These are phyloP conservation scores for Conringia planisiliqua DNA, from an alignment of 345 rosid genomes.

Conservation along the genomic window DNA sequence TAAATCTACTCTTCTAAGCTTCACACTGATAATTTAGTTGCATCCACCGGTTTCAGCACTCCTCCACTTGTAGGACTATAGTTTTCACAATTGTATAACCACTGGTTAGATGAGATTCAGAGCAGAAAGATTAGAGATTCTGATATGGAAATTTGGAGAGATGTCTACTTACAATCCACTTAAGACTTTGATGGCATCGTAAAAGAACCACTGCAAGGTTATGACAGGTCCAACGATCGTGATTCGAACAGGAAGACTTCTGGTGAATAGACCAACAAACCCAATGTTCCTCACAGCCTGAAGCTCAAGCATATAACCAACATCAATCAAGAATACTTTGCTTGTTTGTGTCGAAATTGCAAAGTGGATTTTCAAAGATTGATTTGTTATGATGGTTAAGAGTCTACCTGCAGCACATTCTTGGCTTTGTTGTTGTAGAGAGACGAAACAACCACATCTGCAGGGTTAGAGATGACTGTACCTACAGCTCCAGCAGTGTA, in stretches of 20 bases:
- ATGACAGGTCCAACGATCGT: constrained; percentile 60
- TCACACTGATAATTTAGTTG: constrained; percentile 26
- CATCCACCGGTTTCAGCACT: constrained; percentile 17
- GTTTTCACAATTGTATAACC: not conserved
- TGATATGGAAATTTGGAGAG: not conserved
- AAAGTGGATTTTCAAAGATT: not conserved
- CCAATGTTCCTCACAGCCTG: constrained; percentile 64
- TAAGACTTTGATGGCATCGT: constrained; percentile 53
- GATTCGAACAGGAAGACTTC: constrained; percentile 62
- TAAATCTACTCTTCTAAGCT: constrained; percentile 1
- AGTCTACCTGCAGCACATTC: constrained; percentile 39
- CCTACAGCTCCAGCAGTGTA: constrained; percentile 73
- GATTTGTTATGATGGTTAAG: not conserved
- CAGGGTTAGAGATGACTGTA: constrained; percentile 55
- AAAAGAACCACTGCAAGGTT: constrained; percentile 60
- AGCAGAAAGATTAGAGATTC: not conserved
- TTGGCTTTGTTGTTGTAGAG: constrained; percentile 54
- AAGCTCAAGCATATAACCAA: constrained; percentile 10
- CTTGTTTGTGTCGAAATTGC: not conserved
- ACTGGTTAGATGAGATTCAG: not conserved
- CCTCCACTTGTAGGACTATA: constrained; percentile 40
- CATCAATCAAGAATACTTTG: not conserved
- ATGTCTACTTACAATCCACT: constrained; percentile 55
- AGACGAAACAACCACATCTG: constrained; percentile 56
- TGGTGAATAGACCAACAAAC: constrained; percentile 50